Evolutionary conservation across 352 stramenopile genomes (phyloP).

Genomic region (Thalassiosira livingstoniorum): DNA sequence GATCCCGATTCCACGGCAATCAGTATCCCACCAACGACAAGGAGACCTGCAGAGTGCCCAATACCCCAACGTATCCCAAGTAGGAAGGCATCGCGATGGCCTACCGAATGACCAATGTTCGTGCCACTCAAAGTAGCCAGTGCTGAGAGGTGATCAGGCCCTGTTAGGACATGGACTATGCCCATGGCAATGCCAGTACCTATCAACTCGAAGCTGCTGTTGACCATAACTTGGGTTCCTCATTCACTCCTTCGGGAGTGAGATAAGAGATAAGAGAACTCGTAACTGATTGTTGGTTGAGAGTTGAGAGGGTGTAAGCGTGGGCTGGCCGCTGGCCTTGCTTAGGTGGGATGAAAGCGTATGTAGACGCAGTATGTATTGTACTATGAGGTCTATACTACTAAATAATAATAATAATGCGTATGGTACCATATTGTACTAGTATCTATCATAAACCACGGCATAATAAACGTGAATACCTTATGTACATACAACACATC

Average conservation of each 20-base stretch:
- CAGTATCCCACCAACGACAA: slow-evolving; percentile 85
- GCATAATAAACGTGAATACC: too few relatives aligned
- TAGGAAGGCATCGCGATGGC: slow-evolving; percentile 73
- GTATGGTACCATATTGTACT: too few relatives aligned
- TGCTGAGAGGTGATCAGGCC: slow-evolving; percentile 89
- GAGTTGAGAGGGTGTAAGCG: neutral
- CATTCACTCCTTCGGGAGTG: neutral
- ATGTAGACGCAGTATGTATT: too few relatives aligned
- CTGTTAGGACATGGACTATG: slow-evolving; percentile 75
- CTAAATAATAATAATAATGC: too few relatives aligned
- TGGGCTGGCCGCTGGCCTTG: neutral
- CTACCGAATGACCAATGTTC: slow-evolving; percentile 38
- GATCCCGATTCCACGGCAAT: slow-evolving; percentile 77
- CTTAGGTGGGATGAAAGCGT: neutral
- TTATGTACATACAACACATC: too few relatives aligned
- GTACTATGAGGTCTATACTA: too few relatives aligned
- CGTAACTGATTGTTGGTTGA: neutral
- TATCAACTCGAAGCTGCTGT: slow-evolving; percentile 23
- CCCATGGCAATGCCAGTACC: slow-evolving; percentile 57
- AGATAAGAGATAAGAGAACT: neutral
- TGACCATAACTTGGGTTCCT: neutral
- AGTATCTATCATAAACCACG: too few relatives aligned
- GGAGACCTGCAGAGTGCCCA: slow-evolving; percentile 88
- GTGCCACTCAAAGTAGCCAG: slow-evolving; percentile 87
- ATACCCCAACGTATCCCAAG: slow-evolving; percentile 90